Percentiles rank a stretch among this genome's conserved stretches.
These are phyloP conservation scores for Curvularia sp. DNA, from an alignment of 2,329 filamentous ascomycete species.

Conservation along the genomic window DNA sequence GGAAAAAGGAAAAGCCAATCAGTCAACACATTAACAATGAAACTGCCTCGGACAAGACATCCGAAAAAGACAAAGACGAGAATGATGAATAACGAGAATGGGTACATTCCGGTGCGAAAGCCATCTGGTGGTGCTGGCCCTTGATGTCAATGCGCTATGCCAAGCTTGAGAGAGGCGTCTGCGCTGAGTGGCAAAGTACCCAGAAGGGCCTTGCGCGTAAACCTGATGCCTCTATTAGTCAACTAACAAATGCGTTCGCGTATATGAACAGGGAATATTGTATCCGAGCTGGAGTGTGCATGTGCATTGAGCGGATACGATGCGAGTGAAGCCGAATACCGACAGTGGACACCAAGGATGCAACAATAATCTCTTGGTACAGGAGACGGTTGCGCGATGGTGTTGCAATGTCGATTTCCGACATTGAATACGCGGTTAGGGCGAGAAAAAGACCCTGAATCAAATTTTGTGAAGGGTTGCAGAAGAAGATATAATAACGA, in stretches of 20 bases:
- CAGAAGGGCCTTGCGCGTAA: background rate
- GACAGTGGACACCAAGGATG: conserved; percentile 7
- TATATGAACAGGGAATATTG: background rate
- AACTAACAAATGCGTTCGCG: background rate
- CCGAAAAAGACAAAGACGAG: background rate
- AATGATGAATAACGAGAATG: background rate
- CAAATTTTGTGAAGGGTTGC: background rate
- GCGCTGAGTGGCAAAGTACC: background rate
- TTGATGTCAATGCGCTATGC: conserved; percentile 2
- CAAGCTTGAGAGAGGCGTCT: background rate
- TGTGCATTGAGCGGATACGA: background rate
- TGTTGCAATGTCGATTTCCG: background rate
- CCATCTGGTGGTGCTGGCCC: background rate
- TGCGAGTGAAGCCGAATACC: conserved; percentile 2
- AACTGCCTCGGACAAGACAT: background rate
- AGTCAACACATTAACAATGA: background rate
- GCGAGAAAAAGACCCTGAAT: background rate
- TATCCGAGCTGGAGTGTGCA: background rate
- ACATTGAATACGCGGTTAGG: background rate
- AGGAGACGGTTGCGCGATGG: background rate
- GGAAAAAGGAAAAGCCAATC: background rate
- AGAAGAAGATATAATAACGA: background rate
- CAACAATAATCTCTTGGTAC: background rate
- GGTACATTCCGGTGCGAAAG: background rate
- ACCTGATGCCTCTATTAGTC: background rate